Conservation (phyloP, 768 basidiomycete genomes). For the Rhodosporidiobolus odoratus region DNA sequence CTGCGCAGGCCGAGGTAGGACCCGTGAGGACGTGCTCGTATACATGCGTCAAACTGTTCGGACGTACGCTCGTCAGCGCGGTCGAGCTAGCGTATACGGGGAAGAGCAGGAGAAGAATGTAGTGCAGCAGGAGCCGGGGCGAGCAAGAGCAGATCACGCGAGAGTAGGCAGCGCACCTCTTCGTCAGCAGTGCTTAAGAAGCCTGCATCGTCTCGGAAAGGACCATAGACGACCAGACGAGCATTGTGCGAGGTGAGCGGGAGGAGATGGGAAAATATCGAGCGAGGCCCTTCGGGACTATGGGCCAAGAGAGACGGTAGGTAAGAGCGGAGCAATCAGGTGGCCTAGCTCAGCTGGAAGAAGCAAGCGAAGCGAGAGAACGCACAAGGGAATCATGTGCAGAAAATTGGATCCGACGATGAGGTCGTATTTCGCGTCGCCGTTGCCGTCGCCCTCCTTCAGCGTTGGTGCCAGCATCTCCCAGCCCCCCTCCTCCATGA, state of each 20-base stretch:
- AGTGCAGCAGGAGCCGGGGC: too few species aligned
- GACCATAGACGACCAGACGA: slow-evolving; percentile 18
- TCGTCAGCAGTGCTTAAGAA: slow-evolving; percentile 22
- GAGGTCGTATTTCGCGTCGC: slow-evolving; percentile 3
- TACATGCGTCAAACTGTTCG: slow-evolving; percentile 18
- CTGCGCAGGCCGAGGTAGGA: slow-evolving; percentile 20
- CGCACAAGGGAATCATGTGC: slow-evolving; percentile 36
- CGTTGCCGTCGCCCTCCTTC: neutral
- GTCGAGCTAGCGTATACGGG: too few species aligned
- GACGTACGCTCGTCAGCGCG: neutral
- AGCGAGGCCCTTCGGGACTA: slow-evolving; percentile 18
- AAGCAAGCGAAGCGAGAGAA: neutral
- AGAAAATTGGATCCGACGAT: slow-evolving; percentile 21
- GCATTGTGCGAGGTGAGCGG: neutral
- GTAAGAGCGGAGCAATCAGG: neutral
- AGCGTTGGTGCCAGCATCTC: neutral
- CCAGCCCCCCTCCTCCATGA: slow-evolving; percentile 11
- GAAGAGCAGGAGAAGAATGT: neutral
- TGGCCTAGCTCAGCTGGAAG: neutral
- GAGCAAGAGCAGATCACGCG: neutral
- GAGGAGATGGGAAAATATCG: slow-evolving; percentile 19
- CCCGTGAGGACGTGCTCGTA: slow-evolving; percentile 5
- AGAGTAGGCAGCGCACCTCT: slow-evolving; percentile 4
- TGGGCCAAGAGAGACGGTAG: neutral
- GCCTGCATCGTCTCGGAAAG: slow-evolving; percentile 20